A percentile compares a stretch with the other conserved stretches of the same genome.
These are phyloP conservation scores for Phytophthora pisi DNA, from an alignment of 352 stramenopile genomes.

Conservation along the genomic window DNA sequence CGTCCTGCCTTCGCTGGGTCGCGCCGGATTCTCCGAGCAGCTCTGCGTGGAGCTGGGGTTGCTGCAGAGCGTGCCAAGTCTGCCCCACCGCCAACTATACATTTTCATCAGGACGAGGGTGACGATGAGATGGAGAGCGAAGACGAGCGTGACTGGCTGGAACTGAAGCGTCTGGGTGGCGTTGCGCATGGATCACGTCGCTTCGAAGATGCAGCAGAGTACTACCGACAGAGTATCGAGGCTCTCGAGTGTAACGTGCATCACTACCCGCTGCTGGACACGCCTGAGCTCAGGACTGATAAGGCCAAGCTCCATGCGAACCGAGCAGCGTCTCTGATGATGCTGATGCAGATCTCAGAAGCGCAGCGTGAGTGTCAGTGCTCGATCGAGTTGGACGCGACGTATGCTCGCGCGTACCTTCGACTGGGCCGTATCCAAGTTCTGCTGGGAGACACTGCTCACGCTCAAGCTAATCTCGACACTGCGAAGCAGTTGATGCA, in stretches of 20 bases:
- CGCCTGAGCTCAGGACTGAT: constrained; percentile 55
- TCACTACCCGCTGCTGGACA: constrained; percentile 40
- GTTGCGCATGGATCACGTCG: constrained; percentile 44
- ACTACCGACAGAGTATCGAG: constrained; percentile 62
- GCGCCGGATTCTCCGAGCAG: constrained; percentile 41
- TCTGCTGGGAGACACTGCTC: constrained; percentile 58
- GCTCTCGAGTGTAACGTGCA: constrained; percentile 48
- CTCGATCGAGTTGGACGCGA: constrained; percentile 69
- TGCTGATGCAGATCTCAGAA: constrained; percentile 75
- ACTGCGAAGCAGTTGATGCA: constrained; percentile 56
- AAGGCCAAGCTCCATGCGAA: constrained; percentile 87
- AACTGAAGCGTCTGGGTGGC: constrained; percentile 68
- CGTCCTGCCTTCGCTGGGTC: constrained; percentile 30
- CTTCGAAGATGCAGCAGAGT: constrained; percentile 64
- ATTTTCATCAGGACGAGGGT: constrained; percentile 9
- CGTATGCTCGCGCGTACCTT: constrained; percentile 78
- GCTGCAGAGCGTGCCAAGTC: constrained; percentile 20
- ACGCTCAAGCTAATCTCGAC: constrained; percentile 56
- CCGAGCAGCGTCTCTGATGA: constrained; percentile 78
- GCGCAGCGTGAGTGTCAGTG: constrained; percentile 69
- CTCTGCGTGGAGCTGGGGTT: constrained; percentile 28
- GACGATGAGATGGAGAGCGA: constrained; percentile 41
- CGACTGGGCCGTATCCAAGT: constrained; percentile 74
- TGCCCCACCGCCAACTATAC: constrained; percentile 10
- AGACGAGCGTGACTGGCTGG: constrained; percentile 56